Base-by-base conservation (phyloP, 352 stramenopile genomes). In the Phytophthora megakarya region DNA sequence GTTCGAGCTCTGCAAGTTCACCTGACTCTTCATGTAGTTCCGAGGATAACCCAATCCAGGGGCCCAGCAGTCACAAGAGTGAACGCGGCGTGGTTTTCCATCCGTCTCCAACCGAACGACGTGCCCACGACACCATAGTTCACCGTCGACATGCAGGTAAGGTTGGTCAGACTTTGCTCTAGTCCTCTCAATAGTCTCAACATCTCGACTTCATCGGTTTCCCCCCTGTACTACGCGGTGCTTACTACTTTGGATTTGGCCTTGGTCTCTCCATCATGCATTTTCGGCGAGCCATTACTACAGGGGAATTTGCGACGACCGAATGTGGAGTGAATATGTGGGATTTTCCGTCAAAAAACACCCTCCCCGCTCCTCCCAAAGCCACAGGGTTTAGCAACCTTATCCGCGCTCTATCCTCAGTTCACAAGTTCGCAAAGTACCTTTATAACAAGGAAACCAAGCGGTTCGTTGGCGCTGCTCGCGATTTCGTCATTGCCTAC, bases 371-470 rank as follows among this genome's bases (percentile, higher is more conserved):
- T 5, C 56, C 46, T 1, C 45, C 56, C 9, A 43, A 28, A 16
- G 18, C 46, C 8, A 33, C 0, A 7, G 18, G 26, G 8, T n/a
- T 65, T 5, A 28, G 26, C 1, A 35, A 65, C 30, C 35, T 58
- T 1, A 38, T 46, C 37, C 22, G 45, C n/a, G 44, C 43, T 0
- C 19, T 64, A 6, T 64, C 56, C 0, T 3, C 45, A 1, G 56
- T 64, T 11, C 22, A 57, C 45, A 64, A 56, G 44, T 64, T 57
- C 5, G 45, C 45, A 7, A 57, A 64, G 21, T 57, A 57, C 38
- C 56, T 64, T 19, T 64, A 64, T 45, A 64, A 57, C 35, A 64
- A 54, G 43, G 55, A 48, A 10, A 49, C 44, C 1, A 49, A 43
- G 25, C 32, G 26, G 4, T 57, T 57, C 8, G 56, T 64, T 16